Conservation (phyloP, 495 filamentous ascomycete genomes). For the Trypethelium eluteriae region DNA sequence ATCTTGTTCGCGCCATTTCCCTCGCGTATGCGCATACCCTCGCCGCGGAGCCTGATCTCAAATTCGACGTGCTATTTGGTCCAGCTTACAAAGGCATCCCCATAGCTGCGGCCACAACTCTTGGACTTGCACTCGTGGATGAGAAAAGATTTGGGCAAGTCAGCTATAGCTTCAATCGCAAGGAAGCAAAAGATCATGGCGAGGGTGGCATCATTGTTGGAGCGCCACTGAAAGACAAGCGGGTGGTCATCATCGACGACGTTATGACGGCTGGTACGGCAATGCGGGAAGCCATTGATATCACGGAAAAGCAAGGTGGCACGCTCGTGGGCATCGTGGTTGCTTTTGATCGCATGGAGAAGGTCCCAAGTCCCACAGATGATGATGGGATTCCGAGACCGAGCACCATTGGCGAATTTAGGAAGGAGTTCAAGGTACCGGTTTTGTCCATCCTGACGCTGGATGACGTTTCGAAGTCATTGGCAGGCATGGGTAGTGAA, state of each 20-base stretch:
- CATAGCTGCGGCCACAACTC: constrained; percentile 63
- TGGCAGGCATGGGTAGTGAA: constrained; percentile 46
- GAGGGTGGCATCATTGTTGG: constrained; percentile 91
- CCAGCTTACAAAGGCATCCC: constrained; percentile 96
- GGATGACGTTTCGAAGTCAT: constrained; percentile 69
- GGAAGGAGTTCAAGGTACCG: constrained; percentile 50
- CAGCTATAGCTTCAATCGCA: constrained; percentile 86
- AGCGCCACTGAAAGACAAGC: constrained; percentile 71
- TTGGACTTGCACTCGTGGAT: constrained; percentile 60
- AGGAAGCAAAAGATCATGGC: constrained; percentile 89
- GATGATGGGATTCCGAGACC: constrained; percentile 17
- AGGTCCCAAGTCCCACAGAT: constrained; percentile 41
- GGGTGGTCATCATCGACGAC: constrained; percentile 85
- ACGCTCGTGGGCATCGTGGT: constrained; percentile 76
- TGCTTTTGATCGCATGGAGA: constrained; percentile 82
- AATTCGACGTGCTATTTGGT: constrained; percentile 68
- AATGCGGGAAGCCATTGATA: constrained; percentile 78
- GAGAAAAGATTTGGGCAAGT: constrained; percentile 46
- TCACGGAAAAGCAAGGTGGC: constrained; percentile 74
- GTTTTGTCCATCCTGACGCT: constrained; percentile 45
- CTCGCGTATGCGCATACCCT: constrained; percentile 75
- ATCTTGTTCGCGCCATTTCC: constrained; percentile 63
- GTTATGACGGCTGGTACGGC: constrained; percentile 93
- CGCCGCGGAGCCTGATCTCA: constrained; percentile 35
- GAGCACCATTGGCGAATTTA: constrained; percentile 62